These are phyloP conservation scores for Ustilago hordei DNA, from an alignment of 1,284 basidiomycete genomes.

Conservation along the genomic window DNA sequence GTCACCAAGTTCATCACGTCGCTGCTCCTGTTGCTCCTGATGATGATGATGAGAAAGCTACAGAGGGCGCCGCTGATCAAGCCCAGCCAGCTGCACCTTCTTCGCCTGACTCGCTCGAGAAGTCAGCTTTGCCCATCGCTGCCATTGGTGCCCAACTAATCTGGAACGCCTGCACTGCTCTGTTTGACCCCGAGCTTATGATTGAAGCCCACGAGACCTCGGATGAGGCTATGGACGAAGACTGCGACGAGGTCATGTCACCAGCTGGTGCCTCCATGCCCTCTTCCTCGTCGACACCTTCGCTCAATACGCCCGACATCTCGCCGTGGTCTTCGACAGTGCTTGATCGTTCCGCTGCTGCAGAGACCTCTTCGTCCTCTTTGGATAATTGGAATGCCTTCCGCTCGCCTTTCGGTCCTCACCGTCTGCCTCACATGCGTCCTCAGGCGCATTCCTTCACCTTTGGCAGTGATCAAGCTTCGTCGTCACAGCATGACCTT, in stretches of 20 bases:
- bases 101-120: constrained; percentile 59
- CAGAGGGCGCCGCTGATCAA: constrained; percentile 16
- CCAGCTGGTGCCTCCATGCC: constrained; percentile 36
- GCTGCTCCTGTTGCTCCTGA: constrained; percentile 5
- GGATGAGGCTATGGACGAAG: constrained; percentile 43
- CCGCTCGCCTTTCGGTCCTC: constrained; percentile 50
- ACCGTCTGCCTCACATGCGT: constrained; percentile 34
- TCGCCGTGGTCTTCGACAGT: constrained; percentile 45
- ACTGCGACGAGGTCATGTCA: constrained; percentile 35
- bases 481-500: constrained; percentile 33
- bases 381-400: constrained; percentile 49
- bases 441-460: constrained; percentile 44
- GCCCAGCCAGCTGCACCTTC: constrained; percentile 53
- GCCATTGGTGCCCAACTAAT: constrained; percentile 65
- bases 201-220: constrained; percentile 33
- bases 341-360: constrained; percentile 22
- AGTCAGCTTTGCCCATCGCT: constrained; percentile 61
- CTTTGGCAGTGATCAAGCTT: constrained; percentile 36
- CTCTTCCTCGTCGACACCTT: constrained; percentile 42
- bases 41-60: not conserved
- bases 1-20: constrained; percentile 5
- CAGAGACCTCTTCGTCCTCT: not conserved
- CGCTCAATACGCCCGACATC: constrained; percentile 46
- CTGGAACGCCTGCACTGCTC: constrained; percentile 60
- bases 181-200: constrained; percentile 48